These are phyloP conservation scores for Rhynchospora tenuis DNA, from an alignment of 176 grass and related monocot species.

Conservation along the genomic window DNA sequence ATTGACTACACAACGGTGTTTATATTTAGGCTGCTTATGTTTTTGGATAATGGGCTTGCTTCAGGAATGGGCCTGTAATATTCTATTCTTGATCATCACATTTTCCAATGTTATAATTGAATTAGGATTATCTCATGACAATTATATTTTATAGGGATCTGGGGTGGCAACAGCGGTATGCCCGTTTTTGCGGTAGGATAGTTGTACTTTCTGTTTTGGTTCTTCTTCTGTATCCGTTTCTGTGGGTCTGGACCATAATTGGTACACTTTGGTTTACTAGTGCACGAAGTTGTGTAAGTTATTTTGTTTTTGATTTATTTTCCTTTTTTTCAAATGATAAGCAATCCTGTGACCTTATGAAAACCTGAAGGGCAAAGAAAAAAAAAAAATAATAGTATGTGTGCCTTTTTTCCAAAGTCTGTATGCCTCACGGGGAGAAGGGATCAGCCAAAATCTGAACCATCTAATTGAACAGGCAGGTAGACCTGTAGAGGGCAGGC, in stretches of 20 bases:
- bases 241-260: constrained; percentile 98
- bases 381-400: neutral
- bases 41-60: constrained; percentile 76
- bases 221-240: constrained; percentile 90
- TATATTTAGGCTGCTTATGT: constrained; percentile 95
- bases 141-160: constrained; percentile 62
- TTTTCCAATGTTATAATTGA: neutral
- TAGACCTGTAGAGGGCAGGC: too few relatives aligned
- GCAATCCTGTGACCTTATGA: neutral
- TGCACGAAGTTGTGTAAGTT: constrained; percentile 83
- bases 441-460: too few relatives aligned
- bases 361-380: neutral
- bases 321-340: neutral
- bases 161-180: constrained; percentile 92
- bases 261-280: constrained; percentile 97
- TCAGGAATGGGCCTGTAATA: constrained; percentile 94
- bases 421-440: too few relatives aligned
- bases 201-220: constrained; percentile 73
- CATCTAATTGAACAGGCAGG: too few relatives aligned
- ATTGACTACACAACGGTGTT: constrained; percentile 92
- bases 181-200: constrained; percentile 93
- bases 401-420: neutral
- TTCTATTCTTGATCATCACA: neutral
- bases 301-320: neutral
- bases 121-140: neutral